Evolutionary conservation across 2,329 filamentous ascomycete species (phyloP).

Genomic region (Pseudogymnoascus sp.): DNA sequence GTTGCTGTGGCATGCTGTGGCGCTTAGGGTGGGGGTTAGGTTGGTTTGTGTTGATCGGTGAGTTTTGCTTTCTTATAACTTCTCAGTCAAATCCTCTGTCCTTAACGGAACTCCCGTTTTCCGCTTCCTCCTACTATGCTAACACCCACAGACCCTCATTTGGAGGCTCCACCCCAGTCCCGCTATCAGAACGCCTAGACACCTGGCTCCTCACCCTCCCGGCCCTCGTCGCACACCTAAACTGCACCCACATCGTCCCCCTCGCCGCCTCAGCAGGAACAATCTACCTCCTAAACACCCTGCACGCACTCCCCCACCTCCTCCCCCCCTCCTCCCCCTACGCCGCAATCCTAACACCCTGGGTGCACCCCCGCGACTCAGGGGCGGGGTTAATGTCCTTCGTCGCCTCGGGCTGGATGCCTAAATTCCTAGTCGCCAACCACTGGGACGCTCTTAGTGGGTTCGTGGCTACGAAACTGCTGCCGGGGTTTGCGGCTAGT

Average conservation of each 20-base stretch:
- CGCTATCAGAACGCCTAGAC: conserved; percentile 28
- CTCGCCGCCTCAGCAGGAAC: conserved; percentile 35
- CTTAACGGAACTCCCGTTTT: too few species aligned
- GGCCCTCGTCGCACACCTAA: conserved; percentile 29
- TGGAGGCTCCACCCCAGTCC: conserved; percentile 34
- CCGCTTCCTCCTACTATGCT: neutral
- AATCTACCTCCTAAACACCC: conserved; percentile 35
- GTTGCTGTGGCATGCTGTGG: conserved; percentile 24
- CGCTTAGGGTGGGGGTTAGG: conserved; percentile 27
- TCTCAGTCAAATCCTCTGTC: neutral
- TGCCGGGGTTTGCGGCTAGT: conserved; percentile 21
- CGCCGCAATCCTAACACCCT: conserved; percentile 23
- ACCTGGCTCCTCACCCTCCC: conserved; percentile 36
- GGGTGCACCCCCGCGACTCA: neutral
- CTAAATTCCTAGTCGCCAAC: conserved; percentile 10
- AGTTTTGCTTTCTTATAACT: too few species aligned
- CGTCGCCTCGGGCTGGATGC: neutral
- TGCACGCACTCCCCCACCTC: conserved; percentile 27
- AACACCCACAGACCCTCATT: conserved; percentile 31
- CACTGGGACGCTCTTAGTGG: conserved; percentile 24
- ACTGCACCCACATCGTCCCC: conserved; percentile 31
- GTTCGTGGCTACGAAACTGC: conserved; percentile 27
- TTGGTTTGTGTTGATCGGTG: conserved; percentile 33
- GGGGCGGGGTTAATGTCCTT: neutral
- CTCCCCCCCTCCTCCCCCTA: conserved; percentile 23